Base-by-base conservation (phyloP, 345 rosid species). In the Citrus inodora region DNA sequence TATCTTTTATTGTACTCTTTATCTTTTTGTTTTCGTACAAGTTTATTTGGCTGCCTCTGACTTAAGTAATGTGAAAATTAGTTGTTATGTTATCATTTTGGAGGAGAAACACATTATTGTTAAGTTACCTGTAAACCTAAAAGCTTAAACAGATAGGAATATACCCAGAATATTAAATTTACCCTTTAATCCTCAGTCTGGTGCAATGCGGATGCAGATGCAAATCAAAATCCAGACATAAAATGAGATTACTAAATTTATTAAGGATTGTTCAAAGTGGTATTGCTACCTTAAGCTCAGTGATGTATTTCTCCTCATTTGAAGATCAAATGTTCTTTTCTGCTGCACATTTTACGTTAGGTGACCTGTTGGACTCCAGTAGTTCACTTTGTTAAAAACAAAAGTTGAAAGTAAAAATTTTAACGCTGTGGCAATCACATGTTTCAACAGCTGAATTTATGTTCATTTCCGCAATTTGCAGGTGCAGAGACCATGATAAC, bases 401-500 rank as follows among this genome's bases (percentile, higher is more conserved):
- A 46, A 53, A 51, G 58, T 63, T 38, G 22, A 64, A 42, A 42
- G 40, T 17, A 28, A 32, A 27, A 32, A 46, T 48, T 68, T 67
- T 51, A 30, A n/a, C 33, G 2, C 5, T 22, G 55, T 48, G 28
- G 21, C 56, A 3, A 58, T 61, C 48, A 22, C 21, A 28, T 42
- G 30, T 32, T 46, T 8, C n/a, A 35, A 22, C 19, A 24, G 22
- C 19, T 4, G 25, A 33, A 38, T 21, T 8, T 35, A 46, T n/a
- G n/a, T 46, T 64, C 1, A 22, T 67, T 9, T 65, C 61, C 69
- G 22, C 74, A 21, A 60, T 67, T 59, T 71, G 68, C 87, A 92
- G 98, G 82, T 80, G 89, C 32, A 70, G 6, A 3, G 81, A 86
- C 73, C 74, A 40, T 66, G 87, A 81, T 68, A 79, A 82, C 33